Evolutionary conservation across 768 basidiomycete species (phyloP).

Genomic region (Calocybe indica): DNA sequence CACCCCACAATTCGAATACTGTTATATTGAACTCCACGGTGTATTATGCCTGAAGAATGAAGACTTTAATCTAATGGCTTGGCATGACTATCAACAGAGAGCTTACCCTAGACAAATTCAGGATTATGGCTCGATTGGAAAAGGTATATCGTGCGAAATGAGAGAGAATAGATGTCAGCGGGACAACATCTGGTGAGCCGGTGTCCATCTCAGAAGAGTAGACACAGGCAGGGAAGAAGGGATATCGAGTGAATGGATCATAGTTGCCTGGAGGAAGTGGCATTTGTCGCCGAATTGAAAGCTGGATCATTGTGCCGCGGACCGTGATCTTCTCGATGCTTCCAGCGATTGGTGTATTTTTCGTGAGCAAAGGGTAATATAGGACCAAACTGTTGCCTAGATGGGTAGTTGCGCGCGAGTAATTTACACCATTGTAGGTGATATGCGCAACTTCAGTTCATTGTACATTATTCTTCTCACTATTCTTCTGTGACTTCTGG

Average conservation of each 20-base stretch:
- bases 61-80: too few species aligned
- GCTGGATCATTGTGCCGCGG: background rate
- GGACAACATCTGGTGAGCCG: too few species aligned
- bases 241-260: background rate
- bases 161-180: too few species aligned
- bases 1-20: too few species aligned
- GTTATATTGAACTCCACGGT: too few species aligned
- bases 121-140: too few species aligned
- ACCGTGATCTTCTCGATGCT: background rate
- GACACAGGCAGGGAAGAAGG: background rate
- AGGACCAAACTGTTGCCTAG: constrained; percentile 5
- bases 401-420: constrained; percentile 1
- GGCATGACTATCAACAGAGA: too few species aligned
- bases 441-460: constrained; percentile 1
- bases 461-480: background rate
- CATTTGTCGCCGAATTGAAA: background rate
- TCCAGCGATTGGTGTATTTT: background rate
- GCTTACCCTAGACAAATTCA: too few species aligned
- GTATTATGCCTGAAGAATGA: too few species aligned
- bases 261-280: background rate
- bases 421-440: background rate
- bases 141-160: too few species aligned
- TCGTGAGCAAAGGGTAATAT: background rate
- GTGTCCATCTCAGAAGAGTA: too few species aligned
- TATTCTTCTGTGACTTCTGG: background rate